phyloP scores from a whole-genome alignment of 345 rosid species.

The Eutrema yunnanense region DNA sequence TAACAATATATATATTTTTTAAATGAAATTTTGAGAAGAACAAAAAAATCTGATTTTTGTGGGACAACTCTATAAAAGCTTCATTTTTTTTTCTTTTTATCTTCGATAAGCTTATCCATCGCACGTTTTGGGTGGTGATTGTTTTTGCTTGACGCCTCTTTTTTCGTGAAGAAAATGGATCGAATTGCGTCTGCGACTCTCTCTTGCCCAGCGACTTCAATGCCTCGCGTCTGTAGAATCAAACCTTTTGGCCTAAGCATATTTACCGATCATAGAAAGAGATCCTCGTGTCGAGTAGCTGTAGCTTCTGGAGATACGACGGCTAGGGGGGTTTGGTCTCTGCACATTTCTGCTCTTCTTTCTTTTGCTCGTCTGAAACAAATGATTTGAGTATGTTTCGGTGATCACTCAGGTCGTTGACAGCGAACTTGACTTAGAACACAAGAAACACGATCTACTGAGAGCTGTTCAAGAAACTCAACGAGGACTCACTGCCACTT shows the following conservation, averaged over 20 bases:
- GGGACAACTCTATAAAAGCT: not conserved
- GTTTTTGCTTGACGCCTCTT: not conserved
- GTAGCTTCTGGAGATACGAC: constrained; percentile 30
- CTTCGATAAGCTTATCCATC: constrained; percentile 1
- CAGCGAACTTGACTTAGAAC: constrained; percentile 52
- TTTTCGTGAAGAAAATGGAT: constrained; percentile 17
- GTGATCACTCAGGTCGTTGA: constrained; percentile 32
- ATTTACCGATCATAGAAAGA: constrained; percentile 19
- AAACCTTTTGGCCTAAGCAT: constrained; percentile 22
- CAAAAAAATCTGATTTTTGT: not conserved
- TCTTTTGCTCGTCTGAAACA: not conserved
- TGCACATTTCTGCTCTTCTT: not conserved
- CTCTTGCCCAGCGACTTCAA: constrained; percentile 28
- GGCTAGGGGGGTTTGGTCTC: constrained; percentile 41
- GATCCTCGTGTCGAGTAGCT: constrained; percentile 37
- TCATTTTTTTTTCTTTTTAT: not conserved
- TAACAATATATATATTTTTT: not conserved
- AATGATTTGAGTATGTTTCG: not conserved
- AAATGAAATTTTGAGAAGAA: not conserved
- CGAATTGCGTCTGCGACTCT: constrained; percentile 40
- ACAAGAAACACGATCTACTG: constrained; percentile 60
- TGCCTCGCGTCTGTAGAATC: constrained; percentile 17
- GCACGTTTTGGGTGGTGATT: not conserved
- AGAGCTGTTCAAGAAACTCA: constrained; percentile 66
- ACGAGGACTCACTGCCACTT: constrained; percentile 54